Evolutionary conservation across 2,329 filamentous ascomycete genomes (phyloP), one percentile per base, ranked within the genome.

Genomic region (Lachnellula subtilissima): DNA sequence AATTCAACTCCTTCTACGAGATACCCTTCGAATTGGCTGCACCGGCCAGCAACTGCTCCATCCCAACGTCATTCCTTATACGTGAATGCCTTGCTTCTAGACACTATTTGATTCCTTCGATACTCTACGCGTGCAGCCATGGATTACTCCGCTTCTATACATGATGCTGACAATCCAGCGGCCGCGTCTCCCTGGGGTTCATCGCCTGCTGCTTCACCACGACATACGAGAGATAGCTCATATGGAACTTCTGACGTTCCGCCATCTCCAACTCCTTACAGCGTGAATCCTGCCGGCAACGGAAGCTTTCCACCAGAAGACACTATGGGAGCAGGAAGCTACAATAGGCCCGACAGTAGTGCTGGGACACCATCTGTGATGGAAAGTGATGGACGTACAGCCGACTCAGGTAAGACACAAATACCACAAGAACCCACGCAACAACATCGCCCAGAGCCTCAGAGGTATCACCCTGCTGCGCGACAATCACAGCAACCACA

Each of bases 111-210:
- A 9, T 23, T 23, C 17, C 42, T 19, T 19, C n/a, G 19, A 17
- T 45, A 12, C 19, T 22, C 17, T 15, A 14, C 48, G 59, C 60
- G 45, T 54, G 28, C 54, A 47, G 63, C 28, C 47, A 89, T 89
- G 86, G 86, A 89, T 70, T 89, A 88, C 70, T 84, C 84, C 54
- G 70, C 76, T 36, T 73, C 82, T 51, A 74, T 78, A 53, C 73
- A 80, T 62, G 82, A 86, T 65, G 76, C 79, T 35, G 82, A 84
- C 53, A 76, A 82, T 66, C 78, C 81, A 46, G 75, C 75, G 37
- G 84, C 78, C 52, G 64, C 75, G 54, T 86, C 84, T 37, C 86
- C 86, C 53, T 89, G 86, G 86, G 78, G 74, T 22, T 66, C 65
- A 15, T 70, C 69, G 3, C 68, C 69, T 46, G 58, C 58, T 14